These are phyloP conservation scores for Macroventuria anomochaeta DNA, from an alignment of 2,329 filamentous ascomycete species.

Conservation along the genomic window DNA sequence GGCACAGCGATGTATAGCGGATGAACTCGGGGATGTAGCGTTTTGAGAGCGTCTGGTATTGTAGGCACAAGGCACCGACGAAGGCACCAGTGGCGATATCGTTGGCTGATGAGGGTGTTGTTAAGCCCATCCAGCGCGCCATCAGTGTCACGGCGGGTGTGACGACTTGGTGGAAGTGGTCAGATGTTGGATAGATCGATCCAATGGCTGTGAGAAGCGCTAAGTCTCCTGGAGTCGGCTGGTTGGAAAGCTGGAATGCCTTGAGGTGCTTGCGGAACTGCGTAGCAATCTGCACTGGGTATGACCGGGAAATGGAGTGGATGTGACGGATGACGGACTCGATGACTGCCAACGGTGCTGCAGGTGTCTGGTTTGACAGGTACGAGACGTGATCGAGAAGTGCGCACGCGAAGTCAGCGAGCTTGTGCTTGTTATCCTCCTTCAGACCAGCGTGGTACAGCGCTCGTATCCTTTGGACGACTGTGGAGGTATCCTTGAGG, in stretches of 20 bases:
- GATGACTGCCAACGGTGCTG: conserved; percentile 69
- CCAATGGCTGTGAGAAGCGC: conserved; percentile 82
- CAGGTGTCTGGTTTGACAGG: conserved; percentile 58
- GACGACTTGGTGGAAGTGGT: conserved; percentile 95
- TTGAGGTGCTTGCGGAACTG: conserved; percentile 78
- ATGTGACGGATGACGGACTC: conserved; percentile 87
- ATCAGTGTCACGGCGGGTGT: conserved; percentile 91
- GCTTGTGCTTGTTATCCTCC: conserved; percentile 82
- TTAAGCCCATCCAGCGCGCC: conserved; percentile 80
- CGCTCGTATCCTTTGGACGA: conserved; percentile 87
- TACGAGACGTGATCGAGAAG: conserved; percentile 72
- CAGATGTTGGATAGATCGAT: conserved; percentile 89
- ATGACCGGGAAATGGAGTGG: conserved; percentile 89
- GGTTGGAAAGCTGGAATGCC: conserved; percentile 60
- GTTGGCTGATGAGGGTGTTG: conserved; percentile 66
- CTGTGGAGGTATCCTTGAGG: conserved; percentile 71
- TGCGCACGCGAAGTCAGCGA: conserved; percentile 70
- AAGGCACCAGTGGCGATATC: conserved; percentile 79
- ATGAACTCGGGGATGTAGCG: conserved; percentile 89
- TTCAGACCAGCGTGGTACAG: conserved; percentile 90
- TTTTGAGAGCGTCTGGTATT: conserved; percentile 84
- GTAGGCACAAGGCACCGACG: conserved; percentile 76
- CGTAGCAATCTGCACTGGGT: conserved; percentile 76
- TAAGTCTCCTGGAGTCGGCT: conserved; percentile 72
- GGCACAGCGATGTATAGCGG: conserved; percentile 78